Base-by-base conservation (phyloP, 2,329 filamentous ascomycete species). In the Cadophora gregata region DNA sequence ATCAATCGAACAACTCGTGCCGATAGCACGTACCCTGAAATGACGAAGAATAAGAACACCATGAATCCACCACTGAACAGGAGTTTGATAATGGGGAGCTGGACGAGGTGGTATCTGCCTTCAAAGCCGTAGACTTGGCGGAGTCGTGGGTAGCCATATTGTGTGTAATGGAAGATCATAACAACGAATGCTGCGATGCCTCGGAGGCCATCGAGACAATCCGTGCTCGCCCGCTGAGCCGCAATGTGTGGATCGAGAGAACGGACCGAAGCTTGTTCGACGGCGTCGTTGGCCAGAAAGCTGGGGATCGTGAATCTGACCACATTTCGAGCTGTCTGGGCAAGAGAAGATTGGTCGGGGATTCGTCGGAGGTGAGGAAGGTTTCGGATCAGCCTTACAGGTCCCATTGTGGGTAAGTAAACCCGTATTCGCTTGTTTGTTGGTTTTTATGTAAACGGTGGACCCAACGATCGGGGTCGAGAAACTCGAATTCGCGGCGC, bases 201-300 rank as follows among this genome's bases (percentile, higher is more conserved):
- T 24, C 56, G 31, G 19, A 59, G 56, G 19, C 56, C 56, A 31
- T 59, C 56, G 56, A 59, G 56, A 14, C 56, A 59, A 42, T 42
- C 38, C 38, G 38, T 42, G 38, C 38, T 42, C 38, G 38, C 38
- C 12, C 38, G 38, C 38, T 42, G 38, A 4, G 38, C 38, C 5
- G 38, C 38, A 6, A 42, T 42, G 38, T 16, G 38, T 12, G 38
- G 38, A 42, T 42, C 38, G 16, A 42, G 10, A 6, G 38, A 16
- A 42, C 38, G 38, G 12, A 42, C 5, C 2, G 12, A 19, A 1
- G 38, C 38, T 42, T 1, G 38, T 19, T 10, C 14, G 12, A 16
- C 10, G 38, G 8, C 5, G 38, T 42, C 14, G 38, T 14, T 16
- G 38, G 38, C 38, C 12, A 42, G 38, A 6, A 42, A 42, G 38